Base-by-base conservation (phyloP, 768 basidiomycete genomes). In the Fibroporia radiculosa region DNA sequence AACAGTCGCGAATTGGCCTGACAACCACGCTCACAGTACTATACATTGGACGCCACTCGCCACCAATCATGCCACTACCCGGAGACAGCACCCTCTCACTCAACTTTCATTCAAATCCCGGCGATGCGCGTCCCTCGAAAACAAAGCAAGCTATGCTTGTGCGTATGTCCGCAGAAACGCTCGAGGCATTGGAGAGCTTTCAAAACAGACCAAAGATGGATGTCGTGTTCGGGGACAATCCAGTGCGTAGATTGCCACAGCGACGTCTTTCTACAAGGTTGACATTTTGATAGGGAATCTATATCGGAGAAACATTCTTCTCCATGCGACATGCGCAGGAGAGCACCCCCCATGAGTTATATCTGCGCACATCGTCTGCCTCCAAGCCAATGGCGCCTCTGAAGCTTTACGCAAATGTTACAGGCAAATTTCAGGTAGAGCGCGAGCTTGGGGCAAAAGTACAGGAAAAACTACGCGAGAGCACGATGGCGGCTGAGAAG, bases 71-170 rank as follows among this genome's bases (percentile, higher is more conserved):
- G 85, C 83, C 84, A 6, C 74, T 89, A 20, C 82, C 86, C 0
- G 55, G 61, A 31, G 66, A 71, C 53, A 65, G 67, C 1, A 65
- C 70, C 8, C 70, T 86, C 34, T 68, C 80, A 7, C 71, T 89
- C 33, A 73, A 79, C 33, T 76, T 78, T 25, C 69, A 72, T 53
- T 69, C 77, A 1, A 66, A 67, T 36, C 75, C 76, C 26, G 78
- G 75, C 35, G 79, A 75, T 48, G 66, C 74, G 0, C 57, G 72
- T 26, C 75, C 77, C 26, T 70, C 80, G 3, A 77, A 73, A 48
- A 78, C 78, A 11, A 86, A 84, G 67, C 72, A 73, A 20, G 86
- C 85, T 38, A 80, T 87, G 77, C 67, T 89, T 40, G 74, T 89
- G 31, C 80, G 84, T 45, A 71, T 89, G 74, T 78, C 86, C 3